Conservation (phyloP, 208 protist genomes). For the Leishmania tarentolae region DNA sequence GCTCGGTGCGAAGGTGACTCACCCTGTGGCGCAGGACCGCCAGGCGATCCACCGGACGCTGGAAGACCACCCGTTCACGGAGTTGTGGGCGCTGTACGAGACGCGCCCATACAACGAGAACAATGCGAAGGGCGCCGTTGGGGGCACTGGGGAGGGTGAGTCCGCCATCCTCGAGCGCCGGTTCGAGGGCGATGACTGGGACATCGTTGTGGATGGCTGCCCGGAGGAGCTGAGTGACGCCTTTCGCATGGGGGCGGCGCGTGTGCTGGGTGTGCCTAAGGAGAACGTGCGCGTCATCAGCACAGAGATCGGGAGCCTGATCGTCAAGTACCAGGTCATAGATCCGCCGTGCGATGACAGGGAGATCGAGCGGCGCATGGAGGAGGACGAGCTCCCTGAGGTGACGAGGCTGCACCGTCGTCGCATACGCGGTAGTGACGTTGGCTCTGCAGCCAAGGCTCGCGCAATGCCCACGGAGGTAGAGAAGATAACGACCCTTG, state of each 20-base stretch:
- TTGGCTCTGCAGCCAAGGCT: background rate
- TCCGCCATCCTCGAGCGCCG: slow-evolving; percentile 51
- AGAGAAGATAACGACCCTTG: slow-evolving; percentile 12
- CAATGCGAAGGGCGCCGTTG: no score
- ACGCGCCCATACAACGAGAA: no score
- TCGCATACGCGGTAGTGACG: slow-evolving; percentile 28
- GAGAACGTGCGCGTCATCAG: slow-evolving; percentile 42
- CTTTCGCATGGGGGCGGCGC: slow-evolving; percentile 46
- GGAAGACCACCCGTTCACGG: slow-evolving; percentile 35
- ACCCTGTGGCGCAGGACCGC: slow-evolving; percentile 27
- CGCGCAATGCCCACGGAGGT: background rate
- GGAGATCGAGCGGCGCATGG: slow-evolving; percentile 34
- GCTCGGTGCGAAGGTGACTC: slow-evolving; percentile 23
- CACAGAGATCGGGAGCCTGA: slow-evolving; percentile 44
- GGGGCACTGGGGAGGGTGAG: slow-evolving; percentile 25
- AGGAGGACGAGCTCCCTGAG: slow-evolving; percentile 47
- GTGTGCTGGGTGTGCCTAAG: slow-evolving; percentile 38
- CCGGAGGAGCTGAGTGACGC: slow-evolving; percentile 47
- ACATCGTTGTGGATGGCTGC: slow-evolving; percentile 44
- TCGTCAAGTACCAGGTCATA: slow-evolving; percentile 54
- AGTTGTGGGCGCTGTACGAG: slow-evolving; percentile 56
- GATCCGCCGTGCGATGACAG: slow-evolving; percentile 36
- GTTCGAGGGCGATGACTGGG: slow-evolving; percentile 75
- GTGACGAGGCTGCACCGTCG: slow-evolving; percentile 40
- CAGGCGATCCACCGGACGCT: slow-evolving; percentile 44